Evolutionary conservation across 768 basidiomycete genomes (phyloP), one percentile per base, ranked within the genome.

Genomic region (Amanita jacksonii): DNA sequence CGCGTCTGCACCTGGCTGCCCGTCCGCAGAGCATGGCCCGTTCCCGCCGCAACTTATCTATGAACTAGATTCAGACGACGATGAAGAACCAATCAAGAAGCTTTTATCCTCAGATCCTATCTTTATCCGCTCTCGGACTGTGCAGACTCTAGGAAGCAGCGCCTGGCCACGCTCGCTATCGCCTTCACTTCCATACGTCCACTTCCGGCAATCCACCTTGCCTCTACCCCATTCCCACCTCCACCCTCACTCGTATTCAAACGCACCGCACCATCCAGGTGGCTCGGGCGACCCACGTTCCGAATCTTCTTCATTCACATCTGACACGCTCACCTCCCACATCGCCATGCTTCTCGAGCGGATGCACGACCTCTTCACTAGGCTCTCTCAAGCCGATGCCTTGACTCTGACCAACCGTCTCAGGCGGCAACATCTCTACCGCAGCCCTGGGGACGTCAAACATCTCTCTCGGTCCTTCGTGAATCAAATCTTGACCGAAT

Each of bases 381-480:
- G 69, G 23, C 70, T 92, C 46, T 67, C 70, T 20, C 76, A 85
- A 49, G 82, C 92, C 1, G 93, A 98, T 52, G 82, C 93, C 1
- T 69, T 83, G 16, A 91, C 89, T 1, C 68, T 98, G 32, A 89
- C 88, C 24, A 86, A 85, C 50, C 81, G 96, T 20, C 68, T 98
- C 20, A 93, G 89, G 62, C 82, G 91, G 45, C 93, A 97, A 52
- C 79, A 92, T 54, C 70, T 98, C 15, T 45, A 45, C 36, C 43
- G 31, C 24, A 76, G 76, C 47, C 84, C 83, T 18, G 85, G 89
- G 7, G 91, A 96, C 52, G 74, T 97, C 23, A 76, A 79, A 23
- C 85, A 96, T 57, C 71, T 98, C 13, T 93, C 91, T 0, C 79
- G 83, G 35, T 76, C 74, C 19, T 96, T 91, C 0, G 71, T 98